A percentile compares a stretch with the other conserved stretches of the same genome.
phyloP scores from a whole-genome alignment of 495 filamentous ascomycete species.

The Penicillium coffeae region DNA sequence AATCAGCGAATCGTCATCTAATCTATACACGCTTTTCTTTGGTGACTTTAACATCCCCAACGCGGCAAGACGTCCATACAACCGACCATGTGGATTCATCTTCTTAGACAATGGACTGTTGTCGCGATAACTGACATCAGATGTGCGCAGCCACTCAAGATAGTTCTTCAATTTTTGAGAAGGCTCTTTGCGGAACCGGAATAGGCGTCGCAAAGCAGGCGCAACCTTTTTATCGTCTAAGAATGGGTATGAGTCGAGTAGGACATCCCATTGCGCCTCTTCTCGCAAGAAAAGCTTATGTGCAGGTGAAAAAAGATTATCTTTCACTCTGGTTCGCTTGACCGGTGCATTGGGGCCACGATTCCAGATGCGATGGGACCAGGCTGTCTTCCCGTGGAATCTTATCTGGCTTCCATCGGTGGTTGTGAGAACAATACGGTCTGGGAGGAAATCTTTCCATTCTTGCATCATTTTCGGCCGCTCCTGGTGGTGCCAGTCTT shows the following conservation, averaged over 20 bases:
- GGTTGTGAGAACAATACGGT: constrained; percentile 18
- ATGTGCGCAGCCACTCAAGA: background rate
- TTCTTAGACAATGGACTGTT: constrained; percentile 7
- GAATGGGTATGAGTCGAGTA: constrained; percentile 4
- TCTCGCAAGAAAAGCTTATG: constrained; percentile 2
- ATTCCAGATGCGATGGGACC: constrained; percentile 3
- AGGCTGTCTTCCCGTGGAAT: constrained; percentile 5
- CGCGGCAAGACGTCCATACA: constrained; percentile 20
- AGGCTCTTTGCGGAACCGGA: constrained; percentile 9
- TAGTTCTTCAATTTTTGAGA: constrained; percentile 5
- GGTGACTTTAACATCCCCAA: constrained; percentile 12
- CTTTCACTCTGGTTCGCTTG: constrained; percentile 4
- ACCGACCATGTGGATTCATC: constrained; percentile 12
- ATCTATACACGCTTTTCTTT: constrained; percentile 5
- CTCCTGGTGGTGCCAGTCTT: constrained; percentile 26
- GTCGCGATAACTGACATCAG: constrained; percentile 15
- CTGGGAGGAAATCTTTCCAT: constrained; percentile 48
- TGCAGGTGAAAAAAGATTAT: constrained; percentile 3
- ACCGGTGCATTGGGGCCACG: background rate
- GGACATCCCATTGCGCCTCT: constrained; percentile 6
- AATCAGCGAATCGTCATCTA: constrained; percentile 18
- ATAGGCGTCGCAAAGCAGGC: constrained; percentile 22
- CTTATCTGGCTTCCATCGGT: constrained; percentile 6
- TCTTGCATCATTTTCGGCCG: constrained; percentile 45
- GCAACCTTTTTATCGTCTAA: constrained; percentile 12